A percentile compares a stretch with the other conserved stretches of the same genome.
These are phyloP conservation scores for Coemansia sp. DNA, from an alignment of 192 early-diverging fungal genomes.

Conservation along the genomic window DNA sequence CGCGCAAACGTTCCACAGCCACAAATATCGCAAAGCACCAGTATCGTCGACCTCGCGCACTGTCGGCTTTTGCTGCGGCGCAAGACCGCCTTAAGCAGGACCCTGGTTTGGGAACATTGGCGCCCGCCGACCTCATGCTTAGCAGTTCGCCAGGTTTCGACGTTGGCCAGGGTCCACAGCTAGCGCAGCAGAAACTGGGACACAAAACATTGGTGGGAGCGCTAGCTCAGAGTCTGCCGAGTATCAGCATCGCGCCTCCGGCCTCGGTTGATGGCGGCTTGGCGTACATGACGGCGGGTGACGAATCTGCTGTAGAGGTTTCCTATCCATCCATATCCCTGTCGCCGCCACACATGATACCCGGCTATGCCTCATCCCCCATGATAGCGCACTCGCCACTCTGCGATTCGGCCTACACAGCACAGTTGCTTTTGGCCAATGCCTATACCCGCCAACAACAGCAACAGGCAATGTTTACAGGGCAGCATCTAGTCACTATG, in stretches of 20 bases:
- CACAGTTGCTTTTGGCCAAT: slow-evolving; percentile 14
- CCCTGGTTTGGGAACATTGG: slow-evolving; percentile 14
- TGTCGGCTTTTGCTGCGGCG: slow-evolving; percentile 32
- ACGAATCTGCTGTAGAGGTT: slow-evolving; percentile 7
- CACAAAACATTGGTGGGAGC: not conserved
- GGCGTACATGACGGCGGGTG: slow-evolving; percentile 41
- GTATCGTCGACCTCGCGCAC: slow-evolving; percentile 33
- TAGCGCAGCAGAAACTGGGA: slow-evolving; percentile 2
- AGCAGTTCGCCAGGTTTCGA: not conserved
- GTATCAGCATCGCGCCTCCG: slow-evolving; percentile 2
- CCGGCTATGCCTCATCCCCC: not conserved
- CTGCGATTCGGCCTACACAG: slow-evolving; percentile 15
- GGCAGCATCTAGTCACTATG: slow-evolving; percentile 8
- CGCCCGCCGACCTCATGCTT: slow-evolving; percentile 40
- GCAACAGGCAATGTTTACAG: slow-evolving; percentile 6
- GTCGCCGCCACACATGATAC: slow-evolving; percentile 27
- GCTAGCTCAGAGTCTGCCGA: not conserved
- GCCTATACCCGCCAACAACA: slow-evolving; percentile 21
- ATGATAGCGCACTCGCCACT: slow-evolving; percentile 9
- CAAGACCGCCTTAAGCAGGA: slow-evolving; percentile 7
- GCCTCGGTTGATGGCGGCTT: slow-evolving; percentile 21
- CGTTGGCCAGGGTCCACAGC: not conserved
- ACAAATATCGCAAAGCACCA: not conserved
- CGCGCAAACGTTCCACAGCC: not conserved
- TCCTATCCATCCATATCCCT: not conserved